Percentiles rank a stretch among this genome's conserved stretches.
Conservation (phyloP, 768 basidiomycete species). For the Rhodosporidiobolus odoratus region DNA sequence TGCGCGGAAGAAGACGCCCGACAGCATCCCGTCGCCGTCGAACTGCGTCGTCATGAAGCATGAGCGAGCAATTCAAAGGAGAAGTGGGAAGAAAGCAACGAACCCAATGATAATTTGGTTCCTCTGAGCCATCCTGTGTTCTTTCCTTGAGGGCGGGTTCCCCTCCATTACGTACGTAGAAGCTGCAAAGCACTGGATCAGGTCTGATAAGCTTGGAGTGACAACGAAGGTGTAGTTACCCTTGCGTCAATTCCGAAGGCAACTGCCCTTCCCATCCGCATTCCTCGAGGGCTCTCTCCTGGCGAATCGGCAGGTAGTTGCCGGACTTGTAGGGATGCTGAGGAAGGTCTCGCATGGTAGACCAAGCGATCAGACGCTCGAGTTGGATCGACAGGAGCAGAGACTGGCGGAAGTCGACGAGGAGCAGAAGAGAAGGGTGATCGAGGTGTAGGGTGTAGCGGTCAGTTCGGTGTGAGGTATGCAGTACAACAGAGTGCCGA, state of each 20-base stretch:
- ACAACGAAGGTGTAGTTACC: conserved; percentile 19
- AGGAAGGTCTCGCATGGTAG: background rate
- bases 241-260: conserved; percentile 45
- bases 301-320: conserved; percentile 47
- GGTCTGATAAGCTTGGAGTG: too few relatives aligned
- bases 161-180: conserved; percentile 50
- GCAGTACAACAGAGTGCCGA: too few relatives aligned
- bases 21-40: conserved; percentile 50
- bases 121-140: conserved; percentile 33
- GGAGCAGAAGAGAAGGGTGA: too few relatives aligned
- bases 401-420: too few relatives aligned
- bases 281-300: conserved; percentile 44
- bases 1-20: conserved; percentile 46
- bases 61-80: background rate
- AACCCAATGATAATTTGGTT: conserved; percentile 46
- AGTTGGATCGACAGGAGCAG: too few relatives aligned
- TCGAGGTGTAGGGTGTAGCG: too few relatives aligned
- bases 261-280: conserved; percentile 44
- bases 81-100: background rate
- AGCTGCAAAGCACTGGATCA: conserved; percentile 22
- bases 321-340: conserved; percentile 48
- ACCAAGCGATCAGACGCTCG: too few relatives aligned
- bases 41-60: conserved; percentile 45
- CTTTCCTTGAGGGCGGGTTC: conserved; percentile 43
- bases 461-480: too few relatives aligned